A percentile compares a stretch with the other conserved stretches of the same genome.
These are phyloP conservation scores for Helicocarpus griseus DNA, from an alignment of 2,329 filamentous ascomycete species.

Conservation along the genomic window DNA sequence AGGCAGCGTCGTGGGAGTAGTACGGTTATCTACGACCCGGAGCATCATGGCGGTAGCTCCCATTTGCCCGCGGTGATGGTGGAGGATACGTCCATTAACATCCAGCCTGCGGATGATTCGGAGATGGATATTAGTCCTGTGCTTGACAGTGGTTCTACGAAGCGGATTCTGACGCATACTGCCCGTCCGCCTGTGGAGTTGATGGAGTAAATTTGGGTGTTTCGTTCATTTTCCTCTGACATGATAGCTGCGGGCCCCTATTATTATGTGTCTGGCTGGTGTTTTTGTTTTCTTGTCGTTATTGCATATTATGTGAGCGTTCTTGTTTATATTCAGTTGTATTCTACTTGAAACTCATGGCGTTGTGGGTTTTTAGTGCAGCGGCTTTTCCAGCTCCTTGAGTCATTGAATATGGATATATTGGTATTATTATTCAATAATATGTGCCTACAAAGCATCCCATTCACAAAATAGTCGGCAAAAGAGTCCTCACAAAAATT, in stretches of 20 bases:
- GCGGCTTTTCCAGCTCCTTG: too few relatives aligned
- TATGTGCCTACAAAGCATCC: too few relatives aligned
- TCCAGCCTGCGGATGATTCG: conserved; percentile 33
- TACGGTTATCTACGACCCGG: conserved; percentile 54
- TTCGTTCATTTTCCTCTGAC: neutral
- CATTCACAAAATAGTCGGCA: too few relatives aligned
- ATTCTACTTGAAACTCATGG: neutral
- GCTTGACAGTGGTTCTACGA: conserved; percentile 27
- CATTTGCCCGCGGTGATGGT: conserved; percentile 54
- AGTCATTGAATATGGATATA: too few relatives aligned
- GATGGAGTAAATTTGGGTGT: conserved; percentile 32
- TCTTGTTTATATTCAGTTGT: too few relatives aligned
- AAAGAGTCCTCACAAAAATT: too few relatives aligned
- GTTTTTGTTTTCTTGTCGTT: neutral
- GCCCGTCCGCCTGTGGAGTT: conserved; percentile 47
- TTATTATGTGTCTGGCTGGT: neutral
- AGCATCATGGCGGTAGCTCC: conserved; percentile 51
- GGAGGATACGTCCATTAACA: conserved; percentile 46
- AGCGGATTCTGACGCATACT: conserved; percentile 43
- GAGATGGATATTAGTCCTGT: conserved; percentile 35
- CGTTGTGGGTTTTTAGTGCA: neutral
- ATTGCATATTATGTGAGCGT: neutral
- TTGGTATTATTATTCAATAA: too few relatives aligned
- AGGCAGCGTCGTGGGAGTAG: conserved; percentile 41
- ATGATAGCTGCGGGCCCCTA: neutral